Evolutionary conservation across 257 asterid genomes (phyloP), one percentile per base, ranked within the genome.

Genomic region (Solanum chilense): DNA sequence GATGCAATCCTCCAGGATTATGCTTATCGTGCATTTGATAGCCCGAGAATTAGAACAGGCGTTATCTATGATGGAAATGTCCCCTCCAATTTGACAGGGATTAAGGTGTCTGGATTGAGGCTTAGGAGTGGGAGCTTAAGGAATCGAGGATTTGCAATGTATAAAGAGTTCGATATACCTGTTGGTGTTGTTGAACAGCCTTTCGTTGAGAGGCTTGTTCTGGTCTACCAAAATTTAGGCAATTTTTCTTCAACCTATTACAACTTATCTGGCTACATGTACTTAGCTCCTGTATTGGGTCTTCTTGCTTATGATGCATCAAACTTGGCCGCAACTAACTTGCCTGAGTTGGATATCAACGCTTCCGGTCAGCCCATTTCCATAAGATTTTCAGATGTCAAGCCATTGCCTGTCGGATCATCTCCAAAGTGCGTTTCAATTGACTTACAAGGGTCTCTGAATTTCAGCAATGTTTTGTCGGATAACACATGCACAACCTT

Each of bases 81-180:
- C 20, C 93, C 97, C 18, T 71, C 90, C 11, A 94, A 93, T 88
- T 90, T 95, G 39, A 92, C 95, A 4, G 98, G 98, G 64, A 86
- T 94, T 86, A 86, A 76, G 82, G 91, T 94, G 42, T 91, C 98
- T 11, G 97, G 90, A 3, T 23, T 94, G 90, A 90, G 98, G 92
- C 94, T 94, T 13, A 91, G 96, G 87, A 93, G 93, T 89, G 98
- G 98, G 23, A 92, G 98, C 91, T 90, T 94, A 56, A 86, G 90
- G 88, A 87, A 37, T 13, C 89, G 86, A 87, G 98, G 97, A 5
- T 90, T 93, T 23, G 5, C 29, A 80, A 78, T 15, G 88, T 94
- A 90, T 88, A 90, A 90, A 77, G 96, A 95, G 91, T 93, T 94
- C 62, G 82, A 84, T 29, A 91, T 95, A 47, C 98, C 98, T 0